phyloP scores from a whole-genome alignment of 768 basidiomycete species.

The Sistotremastrum suecicum region DNA sequence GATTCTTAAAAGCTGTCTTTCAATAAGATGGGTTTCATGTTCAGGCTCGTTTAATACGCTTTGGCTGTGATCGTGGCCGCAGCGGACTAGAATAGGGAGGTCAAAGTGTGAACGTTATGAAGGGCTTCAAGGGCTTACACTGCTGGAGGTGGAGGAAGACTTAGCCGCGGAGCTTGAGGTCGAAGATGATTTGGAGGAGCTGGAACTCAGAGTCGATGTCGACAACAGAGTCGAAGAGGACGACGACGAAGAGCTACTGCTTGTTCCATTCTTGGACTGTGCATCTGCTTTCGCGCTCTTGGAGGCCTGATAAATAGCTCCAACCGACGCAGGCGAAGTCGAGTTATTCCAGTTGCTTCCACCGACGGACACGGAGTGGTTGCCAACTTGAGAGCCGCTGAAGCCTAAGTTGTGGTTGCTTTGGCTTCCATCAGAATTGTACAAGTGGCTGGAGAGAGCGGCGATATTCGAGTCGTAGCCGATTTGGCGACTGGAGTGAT shows the following conservation, averaged over 20 bases:
- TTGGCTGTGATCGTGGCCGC: constrained; percentile 4
- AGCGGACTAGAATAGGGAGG: constrained; percentile 34
- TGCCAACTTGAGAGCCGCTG: constrained; percentile 24
- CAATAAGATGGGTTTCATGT: too few species aligned
- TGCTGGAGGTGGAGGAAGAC: constrained; percentile 20
- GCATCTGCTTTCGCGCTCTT: too few species aligned
- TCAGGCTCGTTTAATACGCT: too few species aligned
- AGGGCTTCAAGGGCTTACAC: background rate
- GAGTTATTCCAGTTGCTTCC: constrained; percentile 28
- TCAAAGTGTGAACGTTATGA: background rate
- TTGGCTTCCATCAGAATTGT: constrained; percentile 15
- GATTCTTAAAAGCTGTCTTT: too few species aligned
- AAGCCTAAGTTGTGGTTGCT: constrained; percentile 26
- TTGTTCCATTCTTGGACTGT: too few species aligned
- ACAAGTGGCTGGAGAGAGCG: constrained; percentile 17
- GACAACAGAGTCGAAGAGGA: background rate
- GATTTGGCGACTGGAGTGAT: constrained; percentile 22
- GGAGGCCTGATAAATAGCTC: too few species aligned
- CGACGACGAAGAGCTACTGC: too few species aligned
- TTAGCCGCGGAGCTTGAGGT: constrained; percentile 12
- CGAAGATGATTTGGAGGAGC: constrained; percentile 17
- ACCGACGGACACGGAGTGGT: constrained; percentile 20
- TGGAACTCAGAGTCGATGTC: constrained; percentile 16
- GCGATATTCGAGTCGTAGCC: constrained; percentile 26
- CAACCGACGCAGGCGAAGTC: constrained; percentile 5